These are phyloP conservation scores for Lentinus tigrinus DNA, from an alignment of 768 basidiomycete genomes.

Conservation along the genomic window DNA sequence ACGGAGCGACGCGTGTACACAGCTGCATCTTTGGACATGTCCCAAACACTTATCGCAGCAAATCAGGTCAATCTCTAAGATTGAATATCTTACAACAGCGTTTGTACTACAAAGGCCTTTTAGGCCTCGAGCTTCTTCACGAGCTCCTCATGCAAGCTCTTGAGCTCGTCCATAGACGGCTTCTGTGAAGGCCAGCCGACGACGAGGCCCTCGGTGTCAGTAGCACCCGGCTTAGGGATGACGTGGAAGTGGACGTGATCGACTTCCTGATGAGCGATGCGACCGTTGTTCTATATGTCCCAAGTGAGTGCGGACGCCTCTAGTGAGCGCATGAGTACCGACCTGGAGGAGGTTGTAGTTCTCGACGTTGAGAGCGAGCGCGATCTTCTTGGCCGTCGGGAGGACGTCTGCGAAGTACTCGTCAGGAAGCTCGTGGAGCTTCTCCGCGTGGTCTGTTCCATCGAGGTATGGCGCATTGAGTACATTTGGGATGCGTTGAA, in stretches of 20 bases:
- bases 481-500: not conserved
- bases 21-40: too few relatives aligned
- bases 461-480: not conserved
- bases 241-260: constrained; percentile 93
- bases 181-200: constrained; percentile 76
- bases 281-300: constrained; percentile 60
- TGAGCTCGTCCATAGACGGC: constrained; percentile 62
- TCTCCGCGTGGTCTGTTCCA: constrained; percentile 86
- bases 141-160: constrained; percentile 56
- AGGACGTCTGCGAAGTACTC: constrained; percentile 76
- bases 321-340: not conserved
- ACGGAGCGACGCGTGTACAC: too few relatives aligned
- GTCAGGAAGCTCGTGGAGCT: constrained; percentile 86
- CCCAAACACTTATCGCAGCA: not conserved
- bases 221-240: constrained; percentile 80
- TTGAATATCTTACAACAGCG: not conserved
- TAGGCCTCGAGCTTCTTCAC: constrained; percentile 43
- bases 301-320: not conserved
- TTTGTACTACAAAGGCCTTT: not conserved
- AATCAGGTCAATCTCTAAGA: not conserved
- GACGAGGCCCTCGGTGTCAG: constrained; percentile 70
- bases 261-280: constrained; percentile 57
- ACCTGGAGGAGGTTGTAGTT: constrained; percentile 88
- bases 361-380: constrained; percentile 64
- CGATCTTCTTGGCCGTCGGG: constrained; percentile 86